phyloP scores from a whole-genome alignment of 441 rosid species.

The Isatis lusitanica region DNA sequence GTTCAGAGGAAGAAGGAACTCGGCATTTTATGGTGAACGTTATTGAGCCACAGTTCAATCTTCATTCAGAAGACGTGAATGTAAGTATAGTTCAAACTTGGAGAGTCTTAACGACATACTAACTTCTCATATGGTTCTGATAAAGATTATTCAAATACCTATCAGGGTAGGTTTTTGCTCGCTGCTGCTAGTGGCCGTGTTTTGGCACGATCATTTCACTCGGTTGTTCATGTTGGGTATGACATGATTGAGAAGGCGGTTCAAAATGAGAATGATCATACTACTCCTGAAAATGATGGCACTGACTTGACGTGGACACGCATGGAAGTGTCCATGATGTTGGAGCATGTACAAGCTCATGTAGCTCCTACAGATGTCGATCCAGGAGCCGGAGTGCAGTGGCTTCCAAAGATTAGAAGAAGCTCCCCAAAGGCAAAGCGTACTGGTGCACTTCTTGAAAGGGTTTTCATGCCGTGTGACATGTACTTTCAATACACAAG shows the following conservation, averaged over 20 bases:
- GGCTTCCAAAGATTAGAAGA: slow-evolving; percentile 92
- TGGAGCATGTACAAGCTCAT: slow-evolving; percentile 98
- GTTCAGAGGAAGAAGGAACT: slow-evolving; percentile 80
- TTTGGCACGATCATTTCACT: slow-evolving; percentile 88
- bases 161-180: slow-evolving; percentile 95
- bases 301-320: slow-evolving; percentile 95
- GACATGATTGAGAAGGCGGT: slow-evolving; percentile 83
- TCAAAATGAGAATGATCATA: slow-evolving; percentile 51
- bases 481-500: slow-evolving; percentile 94
- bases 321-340: slow-evolving; percentile 92
- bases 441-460: slow-evolving; percentile 94
- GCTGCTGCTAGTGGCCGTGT: slow-evolving; percentile 98
- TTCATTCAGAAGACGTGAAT: slow-evolving; percentile 96
- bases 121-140: neutral
- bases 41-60: slow-evolving; percentile 98
- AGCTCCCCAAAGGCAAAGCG: slow-evolving; percentile 93
- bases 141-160: slow-evolving; percentile 4
- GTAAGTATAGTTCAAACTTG: slow-evolving; percentile 54
- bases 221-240: slow-evolving; percentile 77
- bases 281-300: slow-evolving; percentile 58
- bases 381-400: slow-evolving; percentile 98
- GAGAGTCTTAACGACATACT: neutral
- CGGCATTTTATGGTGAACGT: slow-evolving; percentile 95
- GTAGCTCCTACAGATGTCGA: slow-evolving; percentile 99
- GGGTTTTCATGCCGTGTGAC: slow-evolving; percentile 98